These are phyloP conservation scores for Exophiala aquamarina DNA, from an alignment of 2,329 filamentous ascomycete species.

Conservation along the genomic window DNA sequence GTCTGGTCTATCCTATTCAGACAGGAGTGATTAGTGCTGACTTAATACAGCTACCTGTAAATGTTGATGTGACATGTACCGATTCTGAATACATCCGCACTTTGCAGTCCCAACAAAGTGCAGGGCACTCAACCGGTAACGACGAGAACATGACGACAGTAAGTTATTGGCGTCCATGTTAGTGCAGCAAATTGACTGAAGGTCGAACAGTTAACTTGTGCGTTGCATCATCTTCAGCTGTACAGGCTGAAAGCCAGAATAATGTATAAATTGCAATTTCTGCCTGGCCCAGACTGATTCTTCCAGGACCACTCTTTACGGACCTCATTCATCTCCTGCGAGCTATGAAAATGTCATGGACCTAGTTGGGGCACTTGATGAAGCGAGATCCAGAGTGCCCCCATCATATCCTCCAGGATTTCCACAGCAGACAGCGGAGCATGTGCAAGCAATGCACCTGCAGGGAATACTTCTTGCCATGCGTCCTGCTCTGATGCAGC, in stretches of 20 bases:
- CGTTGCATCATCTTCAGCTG: conserved; percentile 24
- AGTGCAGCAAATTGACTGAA: conserved; percentile 2
- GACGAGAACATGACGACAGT: conserved; percentile 3
- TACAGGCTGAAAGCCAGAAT: conserved; percentile 26
- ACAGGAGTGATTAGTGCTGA: conserved; percentile 4
- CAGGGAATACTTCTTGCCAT: conserved; percentile 23
- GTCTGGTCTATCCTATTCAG: no score
- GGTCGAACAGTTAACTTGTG: conserved; percentile 23
- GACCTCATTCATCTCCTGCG: conserved; percentile 15
- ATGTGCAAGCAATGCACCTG: conserved; percentile 22
- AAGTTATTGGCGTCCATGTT: background rate
- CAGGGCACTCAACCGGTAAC: conserved; percentile 2
- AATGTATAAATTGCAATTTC: conserved; percentile 21
- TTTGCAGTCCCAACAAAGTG: conserved; percentile 17
- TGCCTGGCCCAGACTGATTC: background rate
- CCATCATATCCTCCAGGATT: conserved; percentile 15
- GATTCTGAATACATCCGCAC: conserved; percentile 17
- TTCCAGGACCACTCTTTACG: conserved; percentile 16
- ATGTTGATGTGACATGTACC: conserved; percentile 20
- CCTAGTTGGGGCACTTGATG: conserved; percentile 16
- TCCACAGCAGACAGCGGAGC: conserved; percentile 21
- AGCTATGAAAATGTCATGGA: conserved; percentile 18
- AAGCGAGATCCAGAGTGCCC: conserved; percentile 23
- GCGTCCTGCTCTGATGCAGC: conserved; percentile 16
- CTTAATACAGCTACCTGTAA: conserved; percentile 15